Base-by-base conservation (phyloP, 208 protist genomes). In the Leishmania tarentolae region DNA sequence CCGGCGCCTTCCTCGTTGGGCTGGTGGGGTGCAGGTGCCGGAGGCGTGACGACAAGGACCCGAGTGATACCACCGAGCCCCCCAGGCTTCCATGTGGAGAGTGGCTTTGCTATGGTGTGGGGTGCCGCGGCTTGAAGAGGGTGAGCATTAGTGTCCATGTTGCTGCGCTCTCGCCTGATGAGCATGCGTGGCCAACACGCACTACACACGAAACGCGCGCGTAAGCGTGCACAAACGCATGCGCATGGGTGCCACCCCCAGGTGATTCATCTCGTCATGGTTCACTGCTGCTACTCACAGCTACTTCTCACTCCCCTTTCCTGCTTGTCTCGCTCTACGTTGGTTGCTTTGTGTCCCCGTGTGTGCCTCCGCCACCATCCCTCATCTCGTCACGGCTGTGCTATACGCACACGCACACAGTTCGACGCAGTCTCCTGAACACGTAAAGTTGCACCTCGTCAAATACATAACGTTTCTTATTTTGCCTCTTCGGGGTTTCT, bases 401-500 rank as follows among this genome's bases (percentile, higher is more conserved):
- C 19, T 42, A 35, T n/a, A 15, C 56, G 31, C 37, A 47, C 76
- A 82, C 61, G 77, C 65, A 84, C 71, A 76, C 59, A 21, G 4
- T 50, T 50, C 28, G 21, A 72, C 13, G 31, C 17, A 44, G 28
- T 15, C 35, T 50, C 68, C 3, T 5, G 11, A 50, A 50, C 68
- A 72, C 68, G 24, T 21, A 2, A 2, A 72, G 47, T 11, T 46
- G 72, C 31, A 57, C 47, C 31, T 59, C 47, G 47, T 17, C 7
- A 42, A n/a, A 44, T 42, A 44, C n/a, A 46, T 61, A 76, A 61
- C 21, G n/a, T 61, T 76, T 66, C 21, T 47, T 65, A 31, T 47
- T 44, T 52, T 50, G 59, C 52, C 46, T 78, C 28, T 78, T 40
- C 13, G 21, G 46, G 46, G 57, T 50, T 31, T 40, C 8, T 17